Base-by-base conservation (phyloP, 495 filamentous ascomycete genomes). In the Xylaria bambusicola region DNA sequence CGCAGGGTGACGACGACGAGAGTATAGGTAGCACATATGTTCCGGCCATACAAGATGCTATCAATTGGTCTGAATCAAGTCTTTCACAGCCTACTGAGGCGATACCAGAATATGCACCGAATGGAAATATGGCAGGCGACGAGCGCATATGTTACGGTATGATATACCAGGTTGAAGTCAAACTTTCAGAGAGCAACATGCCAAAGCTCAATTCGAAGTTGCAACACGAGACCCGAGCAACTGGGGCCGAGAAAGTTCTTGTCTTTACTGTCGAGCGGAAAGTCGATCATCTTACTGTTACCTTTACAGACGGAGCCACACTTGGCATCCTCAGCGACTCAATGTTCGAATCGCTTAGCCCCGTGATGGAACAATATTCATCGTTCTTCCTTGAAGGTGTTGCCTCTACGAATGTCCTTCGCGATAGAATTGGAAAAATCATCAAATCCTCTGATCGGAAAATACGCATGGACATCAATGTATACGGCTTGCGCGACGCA, bases 391-490 rank as follows among this genome's bases (percentile, higher is more conserved):
- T 68, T 6, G 67, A 72, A 46, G 62, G 56, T 2, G 49, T 72
- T 17, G 60, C 26, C 1, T n/a, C 41, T 18, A 62, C 55, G 13
- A 17, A 29, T 12, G 8, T 20, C 1, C 62, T 71, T 13, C 62
- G 53, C 33, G 61, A 70, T 13, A 54, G 45, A 35, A 62, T 71
- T 15, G 35, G 52, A 15, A 44, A 47, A n/a, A 65, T 64, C 12
- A 53, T 50, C 47, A 68, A 65, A 49, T 31, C 64, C 1, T 40
- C 52, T 1, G 68, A 71, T 15, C 64, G 68, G 15, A 56, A 68
- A 7, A 56, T 67, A 9, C 58, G 57, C 12, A 60, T 75, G n/a
- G 61, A 74, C 35, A 71, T 77, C 53, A 72, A 71, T 46, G 54
- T 77, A 9, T 74, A 75, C 51, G 75, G 75, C 6, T 61, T 64